Evolutionary conservation across 345 rosid genomes (phyloP), one percentile per base, ranked within the genome.

Genomic region (Heritiera fomes): DNA sequence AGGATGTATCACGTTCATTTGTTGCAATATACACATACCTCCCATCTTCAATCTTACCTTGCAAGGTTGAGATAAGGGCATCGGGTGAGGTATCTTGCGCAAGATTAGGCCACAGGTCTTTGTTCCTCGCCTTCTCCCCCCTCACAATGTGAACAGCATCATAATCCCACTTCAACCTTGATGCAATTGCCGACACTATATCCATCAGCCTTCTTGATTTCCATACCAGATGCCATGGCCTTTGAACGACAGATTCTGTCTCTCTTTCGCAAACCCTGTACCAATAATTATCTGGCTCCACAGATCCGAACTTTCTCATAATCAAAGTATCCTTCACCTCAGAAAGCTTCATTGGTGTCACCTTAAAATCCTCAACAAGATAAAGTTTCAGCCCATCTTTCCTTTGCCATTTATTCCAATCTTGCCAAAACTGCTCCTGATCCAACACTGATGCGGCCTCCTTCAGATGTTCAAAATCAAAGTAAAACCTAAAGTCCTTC

Each of bases 211-310:
- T 90, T 76, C 87, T 96, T 0, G 99, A 94, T 79, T 96, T 94
- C 98, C 98, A 94, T 66, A 94, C 18, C 77, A 94, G 80, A 87
- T 91, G 92, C 96, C 98, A 96, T 2, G 99, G 97, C 78, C 98
- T 86, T 64, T 90, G 86, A 65, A 96, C 84, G 38, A 86, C 85
- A 56, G 97, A 89, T 70, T 88, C 99, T 4, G 95, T 86, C 78
- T 92, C 97, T 56, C 97, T 98, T 84, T 94, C 97, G 17, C 98
- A 96, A n/a, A 92, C 98, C 50, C 97, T 88, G 74, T 94, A 96
- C 98, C 97, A 96, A 84, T 90, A 96, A 77, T 96, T 94, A 80
- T 96, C 97, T 11, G 97, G 97, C 78, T 96, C 97, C 2, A 91
- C 97, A 1, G 85, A 83, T 74, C 99, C 97, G 75, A 96, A 96